Conservation (phyloP, 345 rosid genomes). For the Bruguiera parviflora region DNA sequence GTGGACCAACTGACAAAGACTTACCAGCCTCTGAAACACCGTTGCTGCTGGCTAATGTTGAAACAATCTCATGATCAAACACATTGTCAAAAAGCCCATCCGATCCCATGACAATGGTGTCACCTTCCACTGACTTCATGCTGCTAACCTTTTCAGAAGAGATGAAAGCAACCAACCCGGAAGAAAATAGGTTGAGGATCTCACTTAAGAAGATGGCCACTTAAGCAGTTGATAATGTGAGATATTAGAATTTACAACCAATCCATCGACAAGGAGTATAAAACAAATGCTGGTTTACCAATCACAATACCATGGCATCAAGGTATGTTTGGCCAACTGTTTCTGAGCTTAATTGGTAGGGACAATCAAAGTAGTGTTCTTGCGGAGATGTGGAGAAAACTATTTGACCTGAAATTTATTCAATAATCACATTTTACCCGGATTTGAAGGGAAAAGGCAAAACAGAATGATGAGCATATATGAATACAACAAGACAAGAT, state of each 20-base stretch:
- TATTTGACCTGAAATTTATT: constrained; percentile 46
- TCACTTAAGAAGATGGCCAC: too few species aligned
- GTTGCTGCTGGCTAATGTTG: constrained; percentile 34
- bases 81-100: constrained; percentile 90
- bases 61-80: constrained; percentile 71
- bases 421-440: not conserved
- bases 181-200: not conserved
- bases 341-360: constrained; percentile 85
- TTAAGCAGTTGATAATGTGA: too few species aligned
- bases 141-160: constrained; percentile 50
- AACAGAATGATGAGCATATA: not conserved
- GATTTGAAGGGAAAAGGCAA: not conserved
- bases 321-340: constrained; percentile 64
- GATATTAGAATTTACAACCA: too few species aligned
- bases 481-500: not conserved
- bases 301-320: constrained; percentile 69
- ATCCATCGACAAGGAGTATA: too few species aligned
- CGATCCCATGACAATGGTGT: constrained; percentile 73
- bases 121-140: constrained; percentile 59
- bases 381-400: constrained; percentile 70
- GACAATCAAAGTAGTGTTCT: constrained; percentile 89
- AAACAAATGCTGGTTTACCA: not conserved
- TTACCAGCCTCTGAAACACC: constrained; percentile 62
- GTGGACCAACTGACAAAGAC: constrained; percentile 10
- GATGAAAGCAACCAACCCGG: constrained; percentile 8